Base-by-base conservation (phyloP, 1,139 yeast genomes). In the Hyphopichia pseudoburtonii region DNA sequence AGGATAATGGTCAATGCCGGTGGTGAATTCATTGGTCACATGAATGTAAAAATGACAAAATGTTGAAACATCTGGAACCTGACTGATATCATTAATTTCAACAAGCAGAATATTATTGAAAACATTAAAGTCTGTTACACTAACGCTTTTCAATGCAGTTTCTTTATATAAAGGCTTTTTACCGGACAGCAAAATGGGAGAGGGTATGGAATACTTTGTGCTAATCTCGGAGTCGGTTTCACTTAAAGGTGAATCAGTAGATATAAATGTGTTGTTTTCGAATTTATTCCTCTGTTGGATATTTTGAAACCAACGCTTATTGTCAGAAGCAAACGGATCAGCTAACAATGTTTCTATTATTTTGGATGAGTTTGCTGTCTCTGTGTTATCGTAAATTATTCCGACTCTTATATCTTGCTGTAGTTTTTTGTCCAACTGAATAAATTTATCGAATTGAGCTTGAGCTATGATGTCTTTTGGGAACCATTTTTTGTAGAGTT, bases 321-420 rank as follows among this genome's bases (percentile, higher is more conserved):
- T 66, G 10, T 52, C 52, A 5, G 54, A 53, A 6, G 76, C 60
- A 39, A 72, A 55, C 2, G 77, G 76, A 41, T 72, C 77, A 1
- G 76, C 68, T 26, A 72, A 48, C 3, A 71, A 43, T 0, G 60
- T 44, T 36, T 70, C 75, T 3, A 71, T 35, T 4, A 71, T 33
- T 43, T 51, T 64, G 16, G 72, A 61, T 1, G 43, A 41, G 6
- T 34, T 28, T 24, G 51, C 50, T 5, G 50, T 40, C 3, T 34
- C 35, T 6, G 52, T 53, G 39, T 58, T 54, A 16, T 52, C 59
- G 33, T 62, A 62, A 2, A 64, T 34, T 2, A 71, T 35, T 0
- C 75, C 77, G 9, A 70, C 52, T 32, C 52, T 56, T 8, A 67
- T 41, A 25, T 21, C 36, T 17, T 40, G 45, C 1, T 36, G 28